Evolutionary conservation across 352 stramenopile genomes (phyloP), one percentile per base, ranked within the genome.

Genomic region (Pseudoperonospora humuli): DNA sequence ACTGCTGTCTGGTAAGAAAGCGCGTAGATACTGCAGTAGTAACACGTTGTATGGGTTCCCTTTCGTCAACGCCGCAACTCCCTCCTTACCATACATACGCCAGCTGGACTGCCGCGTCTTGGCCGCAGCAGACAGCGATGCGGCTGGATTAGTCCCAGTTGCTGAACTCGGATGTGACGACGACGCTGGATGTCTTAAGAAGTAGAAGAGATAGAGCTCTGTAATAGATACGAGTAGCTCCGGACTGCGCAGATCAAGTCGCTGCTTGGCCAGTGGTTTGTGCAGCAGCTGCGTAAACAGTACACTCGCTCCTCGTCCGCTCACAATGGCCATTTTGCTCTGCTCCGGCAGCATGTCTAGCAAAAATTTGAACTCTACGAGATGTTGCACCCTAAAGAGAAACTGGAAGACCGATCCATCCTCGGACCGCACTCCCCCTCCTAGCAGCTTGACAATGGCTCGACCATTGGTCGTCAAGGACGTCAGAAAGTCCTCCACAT

Each of bases 31-130:
- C 47, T 90, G 75, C 27, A 91, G 51, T 35, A 92, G 47, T 11
- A 94, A 60, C 24, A 91, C 78, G 32, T 89, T 91, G 60, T 92
- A 94, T 37, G 82, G 77, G 44, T 90, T 86, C 3, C 76, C 77
- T 19, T 63, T 60, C 3, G 75, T 84, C 20, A 93, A 45, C 3
- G 73, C 74, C 3, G 43, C 53, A 15, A 92, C 55, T 14, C 82
- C 82, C 15, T 91, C 73, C 23, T 60, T 67, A 38, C 70, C 63
- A 48, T 86, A 93, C 33, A 73, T 63, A 4, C 77, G 67, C 82
- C 82, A 93, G 19, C 67, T 88, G 3, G 63, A 61, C 33, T 75
- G 60, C 19, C 81, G 83, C 1, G 59, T 54, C 13, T 73, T 74
- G 7, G 42, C 61, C 14, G 84, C 77, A 23, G 74, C 64, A 18